These are phyloP conservation scores for Russula vinacea DNA, from an alignment of 768 basidiomycete species.

Conservation along the genomic window DNA sequence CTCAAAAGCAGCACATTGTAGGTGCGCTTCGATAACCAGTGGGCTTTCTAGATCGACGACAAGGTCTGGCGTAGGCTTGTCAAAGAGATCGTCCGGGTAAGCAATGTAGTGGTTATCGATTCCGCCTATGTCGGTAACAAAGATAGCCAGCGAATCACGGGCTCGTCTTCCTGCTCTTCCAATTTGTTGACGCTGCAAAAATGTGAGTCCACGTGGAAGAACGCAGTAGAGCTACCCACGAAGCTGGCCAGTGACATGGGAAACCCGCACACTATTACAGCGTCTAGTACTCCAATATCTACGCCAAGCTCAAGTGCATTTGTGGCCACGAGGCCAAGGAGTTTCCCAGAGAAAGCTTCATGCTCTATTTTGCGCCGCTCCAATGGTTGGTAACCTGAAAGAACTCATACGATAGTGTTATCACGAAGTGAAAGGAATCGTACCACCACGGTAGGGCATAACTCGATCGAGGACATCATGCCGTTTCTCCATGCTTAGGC, in stretches of 20 bases:
- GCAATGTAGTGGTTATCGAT: slow-evolving; percentile 73
- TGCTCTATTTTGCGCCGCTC: slow-evolving; percentile 81
- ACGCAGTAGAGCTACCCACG: slow-evolving; percentile 41
- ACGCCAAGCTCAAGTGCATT: slow-evolving; percentile 89
- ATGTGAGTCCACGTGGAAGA: neutral
- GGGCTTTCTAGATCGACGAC: slow-evolving; percentile 70
- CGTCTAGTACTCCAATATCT: slow-evolving; percentile 87
- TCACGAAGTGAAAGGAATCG: slow-evolving; percentile 25
- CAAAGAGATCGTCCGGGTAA: slow-evolving; percentile 68
- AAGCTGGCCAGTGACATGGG: slow-evolving; percentile 78
- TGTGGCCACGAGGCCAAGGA: slow-evolving; percentile 85
- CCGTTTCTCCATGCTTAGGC: slow-evolving; percentile 71
- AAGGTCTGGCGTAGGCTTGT: slow-evolving; percentile 58
- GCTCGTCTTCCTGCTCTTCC: slow-evolving; percentile 82
- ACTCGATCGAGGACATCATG: slow-evolving; percentile 71
- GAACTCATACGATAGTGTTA: neutral
- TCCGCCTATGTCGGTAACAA: slow-evolving; percentile 64
- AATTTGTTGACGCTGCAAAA: slow-evolving; percentile 76
- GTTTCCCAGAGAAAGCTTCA: slow-evolving; percentile 79
- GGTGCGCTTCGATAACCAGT: slow-evolving; percentile 74
- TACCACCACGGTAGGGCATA: slow-evolving; percentile 82
- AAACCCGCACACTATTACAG: slow-evolving; percentile 86
- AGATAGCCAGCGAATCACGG: slow-evolving; percentile 72
- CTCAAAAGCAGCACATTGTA: slow-evolving; percentile 86
- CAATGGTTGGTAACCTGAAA: slow-evolving; percentile 37